Conservation (phyloP, 768 basidiomycete genomes). For the Amylocystis lapponica region DNA sequence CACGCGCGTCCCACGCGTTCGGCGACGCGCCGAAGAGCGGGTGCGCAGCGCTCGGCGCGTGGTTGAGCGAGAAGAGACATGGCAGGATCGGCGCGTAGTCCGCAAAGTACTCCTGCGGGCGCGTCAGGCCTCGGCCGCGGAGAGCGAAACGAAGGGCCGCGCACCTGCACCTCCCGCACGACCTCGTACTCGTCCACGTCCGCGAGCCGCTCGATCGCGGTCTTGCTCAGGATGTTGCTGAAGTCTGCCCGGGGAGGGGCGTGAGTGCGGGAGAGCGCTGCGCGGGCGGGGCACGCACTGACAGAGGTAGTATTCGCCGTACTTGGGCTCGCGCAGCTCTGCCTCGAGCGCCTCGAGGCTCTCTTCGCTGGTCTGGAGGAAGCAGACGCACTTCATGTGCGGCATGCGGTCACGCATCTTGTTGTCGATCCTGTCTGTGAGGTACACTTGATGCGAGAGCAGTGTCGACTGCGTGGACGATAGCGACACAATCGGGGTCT, state of each 20-base stretch:
- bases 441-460: conserved; percentile 92
- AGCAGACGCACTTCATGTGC: conserved; percentile 96
- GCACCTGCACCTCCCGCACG: conserved; percentile 92
- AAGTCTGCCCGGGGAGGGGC: conserved; percentile 58
- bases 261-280: not conserved
- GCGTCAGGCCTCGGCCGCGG: conserved; percentile 11
- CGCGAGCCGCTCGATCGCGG: conserved; percentile 86
- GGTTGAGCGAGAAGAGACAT: conserved; percentile 81
- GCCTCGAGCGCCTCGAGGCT: conserved; percentile 78
- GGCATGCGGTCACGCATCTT: conserved; percentile 84
- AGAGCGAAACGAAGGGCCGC: conserved; percentile 11
- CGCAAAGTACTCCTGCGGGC: conserved; percentile 86
- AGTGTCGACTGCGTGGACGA: conserved; percentile 92
- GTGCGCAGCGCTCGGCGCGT: conserved; percentile 52
- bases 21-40: conserved; percentile 70
- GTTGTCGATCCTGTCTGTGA: conserved; percentile 98
- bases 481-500: conserved; percentile 95
- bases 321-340: conserved; percentile 87
- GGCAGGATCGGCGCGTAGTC: conserved; percentile 89
- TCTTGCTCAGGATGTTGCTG: conserved; percentile 88
- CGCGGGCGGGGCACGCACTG: conserved; percentile 58
- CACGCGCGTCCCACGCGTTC: conserved; percentile 68
- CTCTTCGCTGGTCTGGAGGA: conserved; percentile 76
- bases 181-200: conserved; percentile 95
- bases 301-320: conserved; percentile 99